Conservation (phyloP, 371 early-diverging fungal genomes). For the Mucor ambiguus region DNA sequence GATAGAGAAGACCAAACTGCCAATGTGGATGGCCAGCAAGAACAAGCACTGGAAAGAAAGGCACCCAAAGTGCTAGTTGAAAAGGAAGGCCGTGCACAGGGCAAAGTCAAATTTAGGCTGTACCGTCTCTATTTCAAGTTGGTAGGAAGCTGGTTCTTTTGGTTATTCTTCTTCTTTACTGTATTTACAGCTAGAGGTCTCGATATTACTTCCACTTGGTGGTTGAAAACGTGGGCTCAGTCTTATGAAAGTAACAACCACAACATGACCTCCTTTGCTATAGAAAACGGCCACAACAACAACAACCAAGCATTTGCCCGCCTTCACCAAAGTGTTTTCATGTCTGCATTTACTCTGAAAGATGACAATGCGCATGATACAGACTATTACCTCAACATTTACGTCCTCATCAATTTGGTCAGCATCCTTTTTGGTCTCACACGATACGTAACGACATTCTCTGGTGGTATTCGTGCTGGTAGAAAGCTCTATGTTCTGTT, state of each 20-base stretch:
- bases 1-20: background rate
- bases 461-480: constrained; percentile 40
- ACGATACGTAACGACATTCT: constrained; percentile 37
- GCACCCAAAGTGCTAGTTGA: constrained; percentile 27
- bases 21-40: background rate
- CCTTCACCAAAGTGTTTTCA: background rate
- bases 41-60: constrained; percentile 10
- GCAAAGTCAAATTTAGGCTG: constrained; percentile 45
- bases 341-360: background rate
- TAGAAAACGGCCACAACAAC: background rate
- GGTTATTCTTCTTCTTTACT: constrained; percentile 34
- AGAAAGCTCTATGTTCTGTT: constrained; percentile 14
- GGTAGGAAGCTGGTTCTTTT: constrained; percentile 44
- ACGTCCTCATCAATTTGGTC: constrained; percentile 39
- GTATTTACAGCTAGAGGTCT: constrained; percentile 39
- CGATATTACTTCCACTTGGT: constrained; percentile 46
- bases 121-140: constrained; percentile 44
- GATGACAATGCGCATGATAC: background rate
- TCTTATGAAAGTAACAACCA: constrained; percentile 23
- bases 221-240: constrained; percentile 57
- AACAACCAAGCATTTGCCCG: background rate
- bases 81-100: constrained; percentile 40
- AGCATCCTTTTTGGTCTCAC: constrained; percentile 32
- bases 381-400: constrained; percentile 39
- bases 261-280: background rate